Evolutionary conservation across 768 basidiomycete genomes (phyloP), one percentile per base, ranked within the genome.

Genomic region (Mycena indigotica): DNA sequence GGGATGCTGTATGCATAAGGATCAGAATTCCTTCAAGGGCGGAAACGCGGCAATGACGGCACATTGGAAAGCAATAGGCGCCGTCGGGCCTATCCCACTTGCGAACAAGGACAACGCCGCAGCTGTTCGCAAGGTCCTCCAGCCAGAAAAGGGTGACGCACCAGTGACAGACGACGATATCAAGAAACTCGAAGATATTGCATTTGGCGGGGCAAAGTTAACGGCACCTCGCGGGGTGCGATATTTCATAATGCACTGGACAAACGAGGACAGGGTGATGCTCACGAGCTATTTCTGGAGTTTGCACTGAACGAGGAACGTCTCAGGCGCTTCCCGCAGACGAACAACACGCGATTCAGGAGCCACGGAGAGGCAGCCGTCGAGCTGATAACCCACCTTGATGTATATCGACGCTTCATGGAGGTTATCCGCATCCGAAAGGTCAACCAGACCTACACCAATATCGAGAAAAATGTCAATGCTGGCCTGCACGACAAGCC

Each of bases 401-500:
- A 41, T n/a, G 26, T 19, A 1, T 56, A 56, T n/a, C 1, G 28
- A 30, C 19, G 49, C 21, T 56, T 56, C 45, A 24, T 56, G 2
- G 48, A 56, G 1, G 25, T 25, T 19, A 50, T 56, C 2, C 5
- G 28, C 26, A 30, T 50, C 1, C 28, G 35, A 4, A 56, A 56
- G 30, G 39, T 32, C 52, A 4, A 19, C 25, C 52, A 49, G 48
- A 26, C 52, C 19, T 53, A 17, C 38, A 53, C 52, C 23, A 49
- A 49, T 26, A 49, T 49, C 28, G 48, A 49, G 21, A 49, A 49
- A 23, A 69, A 69, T 45, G 41, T 68, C 4, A 60, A 53, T 15
- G 35, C 65, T 15, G 67, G 48, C 6, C 50, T 69, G 4, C 13
- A 57, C 19, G 68, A 68, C 32, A 41, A 35, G 6, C 59, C 64